Base-by-base conservation (phyloP, 1,284 basidiomycete species). In the Neonothopanus nambi region DNA sequence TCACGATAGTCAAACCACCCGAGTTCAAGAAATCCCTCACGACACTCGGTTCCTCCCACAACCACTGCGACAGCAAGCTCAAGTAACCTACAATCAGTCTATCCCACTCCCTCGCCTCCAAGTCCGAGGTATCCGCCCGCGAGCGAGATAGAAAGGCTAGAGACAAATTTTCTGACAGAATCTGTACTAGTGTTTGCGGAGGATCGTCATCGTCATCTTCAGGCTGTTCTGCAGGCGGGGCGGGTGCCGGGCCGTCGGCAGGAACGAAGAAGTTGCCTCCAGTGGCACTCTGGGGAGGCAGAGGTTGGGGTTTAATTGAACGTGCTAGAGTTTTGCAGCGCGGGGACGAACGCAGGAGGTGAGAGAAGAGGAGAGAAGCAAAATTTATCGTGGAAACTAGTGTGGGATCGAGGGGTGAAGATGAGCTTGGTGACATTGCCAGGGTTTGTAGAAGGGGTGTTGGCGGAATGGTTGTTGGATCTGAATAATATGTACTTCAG, bases 31-130 rank as follows among this genome's bases (percentile, higher is more conserved):
- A 95, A 67, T 94, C 95, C 52, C 86, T 80, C 42, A 98, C 93
- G 0, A 90, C 88, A 50, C 79, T 80, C 0, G 94, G 87, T 59
- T 95, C 94, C 62, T 98, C 95, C 94, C 95, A 98, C n/a, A 98
- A 76, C 96, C 96, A 99, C 50, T 93, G 90, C 15, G 84, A 80
- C 18, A 99, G 76, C 43, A 97, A 70, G 37, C 85, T 82, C 39
- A 98, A 76, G 67, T 98, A 96, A 1, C 87, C 91, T 5, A 93
- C 85, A 65, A 95, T 87, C 54, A 98, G 76, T 55, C 93, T 79
- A 59, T 94, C 93, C 94, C 95, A 98, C 61, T 95, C 93, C 51
- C 84, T 72, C 5, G 79, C 75, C 60, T 91, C 85, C 46, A 74
- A 69, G 55, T 80, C 77, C 28, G 86, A 91, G 61, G 80, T 81